Evolutionary conservation across 176 grass and related monocot species (phyloP), one percentile per base, ranked within the genome.

Genomic region (Eleusine coracana): DNA sequence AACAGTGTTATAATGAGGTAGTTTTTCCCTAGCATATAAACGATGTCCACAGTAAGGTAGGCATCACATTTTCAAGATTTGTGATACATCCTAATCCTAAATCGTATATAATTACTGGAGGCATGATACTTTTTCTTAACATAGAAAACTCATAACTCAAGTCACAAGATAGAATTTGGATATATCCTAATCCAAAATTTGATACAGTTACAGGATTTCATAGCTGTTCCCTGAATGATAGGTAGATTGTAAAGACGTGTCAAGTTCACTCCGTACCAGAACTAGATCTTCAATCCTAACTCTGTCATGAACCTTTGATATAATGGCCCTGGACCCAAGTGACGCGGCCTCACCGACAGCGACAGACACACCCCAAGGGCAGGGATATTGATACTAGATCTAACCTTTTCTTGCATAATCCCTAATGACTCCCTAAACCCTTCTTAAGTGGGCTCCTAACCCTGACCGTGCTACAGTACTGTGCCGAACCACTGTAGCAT

Each of bases 1-100:
- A 39, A 76, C 7, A 66, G 15, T 78, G 49, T 12, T 60, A 75
- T 42, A 75, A 41, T 17, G 70, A 13, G 37, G 46, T 80, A 52
- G 2, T 96, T 46, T 93, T 99, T 41, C 44, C 3, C 77, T 51
- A 82, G 17, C 63, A 80, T 36, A 54, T 20, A 36, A 45, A 77
- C 44, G 62, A 84, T 68, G 76, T 76, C 37, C 70, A 71, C 15
- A 76, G 51, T 77, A 54, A 63, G 66, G n/a, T 52, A 54, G 38
- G 41, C 52, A 56, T 65, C 14, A 15, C 25, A 70, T 44, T 62
- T 74, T 83, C 63, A 41, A 61, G 6, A 63, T 63, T 13, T 79
- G 75, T 39, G 17, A 77, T 48, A 4, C 31, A 68, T 62, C 60
- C 36, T 60, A 79, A 75, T 75, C 40, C 41, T 16, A 51, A 38